Evolutionary conservation across 768 basidiomycete species (phyloP).

Genomic region (Obba rivulosa): DNA sequence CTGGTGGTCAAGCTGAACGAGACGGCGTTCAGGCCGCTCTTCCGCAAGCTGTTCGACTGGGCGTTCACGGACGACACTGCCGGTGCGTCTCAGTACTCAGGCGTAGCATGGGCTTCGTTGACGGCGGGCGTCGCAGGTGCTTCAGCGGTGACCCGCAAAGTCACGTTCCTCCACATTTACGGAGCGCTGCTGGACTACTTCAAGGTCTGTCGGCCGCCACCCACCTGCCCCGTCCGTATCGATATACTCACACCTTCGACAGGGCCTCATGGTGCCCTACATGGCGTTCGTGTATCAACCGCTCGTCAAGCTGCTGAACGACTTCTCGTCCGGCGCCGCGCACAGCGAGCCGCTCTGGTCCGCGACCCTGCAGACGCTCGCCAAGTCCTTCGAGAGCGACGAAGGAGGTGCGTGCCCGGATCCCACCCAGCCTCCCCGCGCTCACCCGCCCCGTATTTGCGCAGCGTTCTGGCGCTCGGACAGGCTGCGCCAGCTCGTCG

Average conservation of each 20-base stretch:
- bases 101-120: not conserved
- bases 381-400: conserved; percentile 69
- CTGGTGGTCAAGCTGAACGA: conserved; percentile 93
- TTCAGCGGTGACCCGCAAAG: conserved; percentile 40
- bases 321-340: conserved; percentile 32
- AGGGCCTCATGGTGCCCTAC: conserved; percentile 90
- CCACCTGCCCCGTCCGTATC: not conserved
- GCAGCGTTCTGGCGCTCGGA: conserved; percentile 89
- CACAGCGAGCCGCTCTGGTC: conserved; percentile 52
- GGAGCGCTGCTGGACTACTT: conserved; percentile 76
- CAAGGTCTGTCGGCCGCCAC: conserved; percentile 51
- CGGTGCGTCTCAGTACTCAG: conserved; percentile 29
- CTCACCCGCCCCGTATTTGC: not conserved
- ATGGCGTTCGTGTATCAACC: conserved; percentile 72
- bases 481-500: conserved; percentile 58
- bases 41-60: conserved; percentile 93
- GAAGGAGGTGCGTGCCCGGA: conserved; percentile 59
- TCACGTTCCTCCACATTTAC: conserved; percentile 75
- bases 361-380: conserved; percentile 52
- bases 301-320: conserved; percentile 55
- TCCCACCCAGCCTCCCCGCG: not conserved
- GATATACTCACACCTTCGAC: not conserved
- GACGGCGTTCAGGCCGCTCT: conserved; percentile 82
- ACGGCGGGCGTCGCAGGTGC: not conserved
- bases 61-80: conserved; percentile 63